These are phyloP conservation scores for Backusella tuberculispora DNA, from an alignment of 192 early-diverging fungal species.

Conservation along the genomic window DNA sequence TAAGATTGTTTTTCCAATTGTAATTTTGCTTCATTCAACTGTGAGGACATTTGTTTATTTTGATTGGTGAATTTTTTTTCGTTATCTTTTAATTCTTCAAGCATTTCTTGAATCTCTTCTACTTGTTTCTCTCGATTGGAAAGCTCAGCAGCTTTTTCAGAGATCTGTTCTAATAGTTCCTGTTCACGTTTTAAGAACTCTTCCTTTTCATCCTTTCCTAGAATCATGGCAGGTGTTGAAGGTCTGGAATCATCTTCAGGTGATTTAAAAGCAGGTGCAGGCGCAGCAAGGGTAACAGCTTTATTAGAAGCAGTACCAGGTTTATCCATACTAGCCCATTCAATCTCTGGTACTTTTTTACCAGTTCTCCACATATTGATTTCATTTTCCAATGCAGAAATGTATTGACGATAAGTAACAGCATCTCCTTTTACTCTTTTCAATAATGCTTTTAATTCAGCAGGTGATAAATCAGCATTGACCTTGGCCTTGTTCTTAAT, in stretches of 20 bases:
- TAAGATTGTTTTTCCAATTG: constrained; percentile 88
- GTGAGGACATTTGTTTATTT: constrained; percentile 74
- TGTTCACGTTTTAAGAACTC: constrained; percentile 95
- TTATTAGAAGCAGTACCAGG: background rate
- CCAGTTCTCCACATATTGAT: constrained; percentile 89
- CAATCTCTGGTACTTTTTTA: constrained; percentile 60
- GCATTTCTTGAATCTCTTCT: constrained; percentile 73
- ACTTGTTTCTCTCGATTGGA: constrained; percentile 61
- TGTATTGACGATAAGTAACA: constrained; percentile 82
- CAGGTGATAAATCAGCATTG: constrained; percentile 93
- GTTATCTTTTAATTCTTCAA: constrained; percentile 69
- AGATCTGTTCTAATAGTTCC: constrained; percentile 90
- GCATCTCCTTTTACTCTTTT: constrained; percentile 87
- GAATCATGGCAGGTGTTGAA: constrained; percentile 77
- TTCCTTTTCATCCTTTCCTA: constrained; percentile 90
- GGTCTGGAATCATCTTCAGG: constrained; percentile 60
- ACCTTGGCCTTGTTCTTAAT: constrained; percentile 99
- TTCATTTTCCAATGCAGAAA: constrained; percentile 86
- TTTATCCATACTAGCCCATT: constrained; percentile 62
- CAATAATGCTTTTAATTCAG: constrained; percentile 93
- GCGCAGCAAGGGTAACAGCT: background rate
- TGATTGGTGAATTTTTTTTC: constrained; percentile 58
- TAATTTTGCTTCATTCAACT: constrained; percentile 75
- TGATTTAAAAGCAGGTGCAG: constrained; percentile 52
- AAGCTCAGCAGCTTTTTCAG: constrained; percentile 88